A percentile compares a stretch with the other conserved stretches of the same genome.
Conservation (phyloP, 2,329 filamentous ascomycete genomes). For the Penicillium psychrosexuale region DNA sequence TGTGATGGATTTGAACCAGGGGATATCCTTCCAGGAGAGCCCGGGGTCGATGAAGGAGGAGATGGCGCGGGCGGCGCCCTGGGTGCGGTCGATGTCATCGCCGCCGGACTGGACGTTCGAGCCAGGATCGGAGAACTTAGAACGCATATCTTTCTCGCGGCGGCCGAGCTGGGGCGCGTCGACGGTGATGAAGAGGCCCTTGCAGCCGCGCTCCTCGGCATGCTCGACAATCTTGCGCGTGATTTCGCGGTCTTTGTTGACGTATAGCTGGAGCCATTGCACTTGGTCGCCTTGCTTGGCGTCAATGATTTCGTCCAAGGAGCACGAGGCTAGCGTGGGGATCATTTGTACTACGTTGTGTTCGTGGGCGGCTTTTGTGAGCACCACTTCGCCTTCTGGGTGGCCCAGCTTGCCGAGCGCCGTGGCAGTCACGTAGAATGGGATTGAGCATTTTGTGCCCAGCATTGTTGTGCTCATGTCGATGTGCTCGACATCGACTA, state of each 20-base stretch:
- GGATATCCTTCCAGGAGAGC: slow-evolving; percentile 89
- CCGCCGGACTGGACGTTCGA: slow-evolving; percentile 74
- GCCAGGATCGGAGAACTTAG: slow-evolving; percentile 81
- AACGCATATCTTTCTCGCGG: slow-evolving; percentile 96
- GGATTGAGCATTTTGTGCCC: slow-evolving; percentile 75
- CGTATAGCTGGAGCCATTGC: slow-evolving; percentile 96
- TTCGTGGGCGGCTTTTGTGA: slow-evolving; percentile 77
- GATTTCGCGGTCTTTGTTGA: slow-evolving; percentile 92
- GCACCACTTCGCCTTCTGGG: slow-evolving; percentile 86
- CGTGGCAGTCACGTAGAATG: slow-evolving; percentile 95
- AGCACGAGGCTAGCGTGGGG: slow-evolving; percentile 91
- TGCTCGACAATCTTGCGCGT: slow-evolving; percentile 88
- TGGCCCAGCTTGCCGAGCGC: slow-evolving; percentile 93
- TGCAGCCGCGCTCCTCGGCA: slow-evolving; percentile 87
- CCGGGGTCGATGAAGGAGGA: slow-evolving; percentile 93
- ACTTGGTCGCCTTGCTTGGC: slow-evolving; percentile 74
- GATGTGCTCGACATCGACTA: slow-evolving; percentile 84
- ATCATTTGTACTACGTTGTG: slow-evolving; percentile 98
- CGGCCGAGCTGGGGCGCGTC: slow-evolving; percentile 94
- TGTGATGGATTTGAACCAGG: slow-evolving; percentile 89
- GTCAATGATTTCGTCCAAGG: slow-evolving; percentile 95
- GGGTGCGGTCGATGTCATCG: slow-evolving; percentile 72
- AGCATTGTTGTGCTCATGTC: slow-evolving; percentile 93
- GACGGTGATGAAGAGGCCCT: slow-evolving; percentile 95
- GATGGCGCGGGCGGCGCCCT: slow-evolving; percentile 92